A percentile compares a stretch with the other conserved stretches of the same genome.
Evolutionary conservation across 176 grass and related monocot genomes (phyloP).

Genomic region (Hordeum marinum): DNA sequence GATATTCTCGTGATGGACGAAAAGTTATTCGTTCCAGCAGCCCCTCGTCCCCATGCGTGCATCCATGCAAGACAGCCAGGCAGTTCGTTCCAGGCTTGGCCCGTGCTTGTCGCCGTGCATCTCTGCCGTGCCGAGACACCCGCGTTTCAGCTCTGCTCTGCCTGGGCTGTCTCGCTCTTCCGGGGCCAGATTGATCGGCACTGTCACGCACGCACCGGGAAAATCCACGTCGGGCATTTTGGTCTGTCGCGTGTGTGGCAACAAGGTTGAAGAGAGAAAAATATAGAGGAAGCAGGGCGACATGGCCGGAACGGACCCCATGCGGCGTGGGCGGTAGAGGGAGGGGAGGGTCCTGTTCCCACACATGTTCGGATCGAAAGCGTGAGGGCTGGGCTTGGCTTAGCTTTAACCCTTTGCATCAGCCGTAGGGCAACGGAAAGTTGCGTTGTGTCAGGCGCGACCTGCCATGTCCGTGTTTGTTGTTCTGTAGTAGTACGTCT

Average conservation of each 20-base stretch:
- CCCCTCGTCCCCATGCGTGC: not conserved
- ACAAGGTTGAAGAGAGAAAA: not conserved
- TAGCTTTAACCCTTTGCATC: not conserved
- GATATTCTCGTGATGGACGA: not conserved
- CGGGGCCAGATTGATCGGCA: too few species aligned
- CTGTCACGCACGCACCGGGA: not conserved
- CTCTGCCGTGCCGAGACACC: not conserved
- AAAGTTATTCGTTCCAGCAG: not conserved
- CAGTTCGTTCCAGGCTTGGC: not conserved
- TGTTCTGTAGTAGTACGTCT: not conserved
- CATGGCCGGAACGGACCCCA: conserved; percentile 1
- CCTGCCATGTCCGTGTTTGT: not conserved
- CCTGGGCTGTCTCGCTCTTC: not conserved
- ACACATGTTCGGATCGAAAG: not conserved
- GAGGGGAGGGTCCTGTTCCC: not conserved
- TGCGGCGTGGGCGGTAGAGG: not conserved
- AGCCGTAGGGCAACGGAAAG: conserved; percentile 18
- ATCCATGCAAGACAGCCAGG: not conserved
- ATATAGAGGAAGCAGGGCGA: not conserved
- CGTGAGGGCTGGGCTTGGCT: not conserved
- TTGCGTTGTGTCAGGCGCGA: not conserved
- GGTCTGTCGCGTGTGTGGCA: not conserved
- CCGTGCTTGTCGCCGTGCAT: not conserved
- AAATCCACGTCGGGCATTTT: not conserved
- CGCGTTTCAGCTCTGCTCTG: conserved; percentile 1